Evolutionary conservation across 768 basidiomycete genomes (phyloP), one percentile per base, ranked within the genome.

Genomic region (Mycena filopes): DNA sequence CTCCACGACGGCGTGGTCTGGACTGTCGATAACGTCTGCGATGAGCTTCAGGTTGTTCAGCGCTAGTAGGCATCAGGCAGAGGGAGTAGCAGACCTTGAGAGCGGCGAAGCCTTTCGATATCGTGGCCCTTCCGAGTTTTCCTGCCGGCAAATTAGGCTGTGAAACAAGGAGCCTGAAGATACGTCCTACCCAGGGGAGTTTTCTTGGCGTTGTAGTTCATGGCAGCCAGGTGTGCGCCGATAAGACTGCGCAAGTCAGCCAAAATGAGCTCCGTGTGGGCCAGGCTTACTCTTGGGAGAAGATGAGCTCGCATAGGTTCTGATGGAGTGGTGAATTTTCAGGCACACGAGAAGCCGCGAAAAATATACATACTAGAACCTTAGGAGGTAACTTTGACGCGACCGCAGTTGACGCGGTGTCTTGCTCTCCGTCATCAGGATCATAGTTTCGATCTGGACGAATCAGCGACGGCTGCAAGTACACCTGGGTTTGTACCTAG

Each of bases 21-120:
- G 49, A 15, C 53, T 36, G 41, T 60, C 59, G 59, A 60, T 60
- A 23, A 53, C 59, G 20, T 60, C 59, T 23, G 59, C 59, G 31
- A 60, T 23, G 9, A 23, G n/a, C 59, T 60, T 49, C 18, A 23
- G 8, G 16, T 3, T 4, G 26, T 58, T 16, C 10, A 40, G 12
- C 3, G 31, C 12, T 40, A 15, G 58, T 36, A 2, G 5, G 36
- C 2, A 23, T 16, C 13, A 26, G 18, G 28, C 2, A 9, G 15
- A 45, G 3, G 1, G 10, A 26, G 36, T 28, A 16, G 23, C 23
- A 12, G 43, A 53, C 49, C 50, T 53, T 53, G 11, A 60, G 31
- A 2, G 50, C 59, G 3, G 59, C 51, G 23, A 60, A 60, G 3
- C 59, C 59, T 20, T 60, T 53, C 16, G 50, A 53, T 10, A 53